A percentile compares a stretch with the other conserved stretches of the same genome.
phyloP scores from a whole-genome alignment of 163 green algal genomes.

The Botryococcus braunii region DNA sequence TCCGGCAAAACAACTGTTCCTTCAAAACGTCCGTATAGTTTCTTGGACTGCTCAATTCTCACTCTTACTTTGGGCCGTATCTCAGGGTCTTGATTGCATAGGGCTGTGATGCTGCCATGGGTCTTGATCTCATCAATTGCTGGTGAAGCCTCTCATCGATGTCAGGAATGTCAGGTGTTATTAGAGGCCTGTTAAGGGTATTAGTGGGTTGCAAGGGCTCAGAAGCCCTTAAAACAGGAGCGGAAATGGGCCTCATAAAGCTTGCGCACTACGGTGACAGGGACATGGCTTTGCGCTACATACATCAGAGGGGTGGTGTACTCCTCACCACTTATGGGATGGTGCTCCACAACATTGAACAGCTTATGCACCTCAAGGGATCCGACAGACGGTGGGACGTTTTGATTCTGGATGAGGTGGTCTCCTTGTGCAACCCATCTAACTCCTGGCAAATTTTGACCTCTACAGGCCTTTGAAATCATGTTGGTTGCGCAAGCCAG shows the following conservation, averaged over 20 bases:
- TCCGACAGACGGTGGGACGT: constrained; percentile 57
- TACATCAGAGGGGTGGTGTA: constrained; percentile 47
- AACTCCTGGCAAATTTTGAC: constrained; percentile 1
- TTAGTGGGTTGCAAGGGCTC: too few relatives aligned
- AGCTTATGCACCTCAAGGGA: background rate
- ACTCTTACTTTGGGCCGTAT: too few relatives aligned
- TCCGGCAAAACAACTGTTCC: too few relatives aligned
- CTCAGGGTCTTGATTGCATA: too few relatives aligned
- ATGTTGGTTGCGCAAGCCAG: background rate
- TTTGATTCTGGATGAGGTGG: constrained; percentile 66
- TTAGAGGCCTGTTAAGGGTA: too few relatives aligned
- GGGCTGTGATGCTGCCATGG: too few relatives aligned
- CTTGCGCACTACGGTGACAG: constrained; percentile 4
- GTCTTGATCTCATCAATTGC: too few relatives aligned
- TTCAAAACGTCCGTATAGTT: too few relatives aligned
- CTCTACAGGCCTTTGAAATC: background rate
- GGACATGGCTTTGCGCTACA: constrained; percentile 20
- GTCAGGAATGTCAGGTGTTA: too few relatives aligned
- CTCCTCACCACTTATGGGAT: constrained; percentile 95
- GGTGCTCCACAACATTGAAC: constrained; percentile 69
- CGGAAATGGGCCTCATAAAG: background rate
- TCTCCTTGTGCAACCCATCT: background rate
- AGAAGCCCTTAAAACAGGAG: too few relatives aligned
- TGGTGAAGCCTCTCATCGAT: too few relatives aligned
- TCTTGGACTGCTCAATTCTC: too few relatives aligned